Base-by-base conservation (phyloP, 1,139 yeast species). In the Magnusiomyces fungicola region DNA sequence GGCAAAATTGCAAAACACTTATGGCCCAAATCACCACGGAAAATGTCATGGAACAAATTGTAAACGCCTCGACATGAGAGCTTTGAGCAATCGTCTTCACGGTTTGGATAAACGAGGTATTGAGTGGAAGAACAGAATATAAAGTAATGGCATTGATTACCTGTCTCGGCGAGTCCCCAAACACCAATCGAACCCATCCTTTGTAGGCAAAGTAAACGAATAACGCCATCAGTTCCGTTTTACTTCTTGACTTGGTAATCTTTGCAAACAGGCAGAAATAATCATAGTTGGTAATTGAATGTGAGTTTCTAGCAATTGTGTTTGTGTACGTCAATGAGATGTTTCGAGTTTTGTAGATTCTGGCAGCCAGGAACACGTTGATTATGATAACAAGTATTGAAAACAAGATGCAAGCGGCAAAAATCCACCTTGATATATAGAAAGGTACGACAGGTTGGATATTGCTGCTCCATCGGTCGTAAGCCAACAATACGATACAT, bases 141-240 rank as follows among this genome's bases (percentile, higher is more conserved):
- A 84, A 66, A 0, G 96, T 86, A 56, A 85, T 69, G 25, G 89
- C 84, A 62, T 88, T 88, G 57, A 88, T 77, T 2, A 83, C 83
- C 67, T 88, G 96, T 65, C 96, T 76, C n/a, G 96, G 96, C 4
- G 90, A 76, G 58, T 88, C 96, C 0, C 95, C 90, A 43, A 85
- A 69, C 19, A 84, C 58, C 33, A 85, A 71, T 52, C 78, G 78
- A 16, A 81, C 63, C 62, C 92, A 86, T 45, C 77, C 75, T 55
- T 81, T 80, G 50, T 86, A 67, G 51, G 86, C 83, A 59, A 78
- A 79, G 64, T 80, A 86, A 3, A 82, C 75, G 58, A 78, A 78
- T 56, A 87, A 78, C 21, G 88, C 78, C 46, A 82, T 66, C 73
- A 81, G 80, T 60, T 86, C 95, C 57, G 78, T 78, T 46, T 75